Conservation (phyloP, 495 filamentous ascomycete species). For the Lentithecium fluviatile region DNA sequence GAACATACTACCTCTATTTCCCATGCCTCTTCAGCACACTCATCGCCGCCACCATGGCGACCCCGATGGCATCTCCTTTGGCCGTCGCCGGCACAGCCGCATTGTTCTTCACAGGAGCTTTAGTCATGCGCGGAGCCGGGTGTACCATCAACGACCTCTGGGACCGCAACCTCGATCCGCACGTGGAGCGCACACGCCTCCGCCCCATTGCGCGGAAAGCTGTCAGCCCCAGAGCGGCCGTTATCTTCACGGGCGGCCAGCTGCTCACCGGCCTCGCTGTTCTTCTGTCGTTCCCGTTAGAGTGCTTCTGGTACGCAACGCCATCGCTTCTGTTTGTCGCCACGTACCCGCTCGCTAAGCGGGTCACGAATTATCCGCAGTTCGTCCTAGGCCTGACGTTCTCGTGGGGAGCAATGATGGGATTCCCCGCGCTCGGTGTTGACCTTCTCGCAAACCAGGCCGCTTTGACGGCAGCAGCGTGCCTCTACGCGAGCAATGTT, state of each 20-base stretch:
- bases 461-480: constrained; percentile 65
- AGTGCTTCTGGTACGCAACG: constrained; percentile 82
- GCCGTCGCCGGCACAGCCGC: constrained; percentile 61
- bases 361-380: constrained; percentile 93
- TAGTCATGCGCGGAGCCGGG: constrained; percentile 97
- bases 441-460: constrained; percentile 67
- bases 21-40: constrained; percentile 89
- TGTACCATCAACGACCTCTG: constrained; percentile 97
- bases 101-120: constrained; percentile 82
- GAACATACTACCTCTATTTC: constrained; percentile 94
- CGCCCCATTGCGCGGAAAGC: constrained; percentile 88
- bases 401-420: constrained; percentile 96
- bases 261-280: constrained; percentile 77
- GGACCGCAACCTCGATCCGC: constrained; percentile 89
- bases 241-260: constrained; percentile 81
- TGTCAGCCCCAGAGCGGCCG: constrained; percentile 67
- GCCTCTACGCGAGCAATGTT: constrained; percentile 81
- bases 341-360: constrained; percentile 86
- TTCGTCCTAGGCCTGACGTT: constrained; percentile 89
- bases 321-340: constrained; percentile 80
- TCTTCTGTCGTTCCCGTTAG: constrained; percentile 79
- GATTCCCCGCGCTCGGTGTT: constrained; percentile 86
- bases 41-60: constrained; percentile 60
- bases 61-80: constrained; percentile 57
- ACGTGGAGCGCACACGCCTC: constrained; percentile 81